Conservation (phyloP, 2,329 filamentous ascomycete genomes). For the Colletotrichum acutatum region DNA sequence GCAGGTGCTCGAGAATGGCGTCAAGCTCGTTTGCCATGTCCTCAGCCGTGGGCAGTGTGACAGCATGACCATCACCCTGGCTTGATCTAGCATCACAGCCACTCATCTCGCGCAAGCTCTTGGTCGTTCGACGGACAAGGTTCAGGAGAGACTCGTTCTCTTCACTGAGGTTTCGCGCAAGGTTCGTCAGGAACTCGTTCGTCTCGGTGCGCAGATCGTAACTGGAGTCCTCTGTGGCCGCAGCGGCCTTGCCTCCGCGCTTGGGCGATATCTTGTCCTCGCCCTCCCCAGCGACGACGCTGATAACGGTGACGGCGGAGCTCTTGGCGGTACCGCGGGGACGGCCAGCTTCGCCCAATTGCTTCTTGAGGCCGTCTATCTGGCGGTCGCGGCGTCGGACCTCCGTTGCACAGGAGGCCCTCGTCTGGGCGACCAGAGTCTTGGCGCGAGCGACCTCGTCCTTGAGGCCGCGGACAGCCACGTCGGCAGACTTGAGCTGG, state of each 20-base stretch:
- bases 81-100: conserved; percentile 55
- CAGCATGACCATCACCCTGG: conserved; percentile 42
- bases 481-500: conserved; percentile 79
- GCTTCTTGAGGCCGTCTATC: conserved; percentile 88
- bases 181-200: conserved; percentile 87
- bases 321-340: conserved; percentile 67
- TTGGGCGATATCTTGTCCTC: conserved; percentile 55
- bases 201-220: conserved; percentile 87
- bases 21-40: conserved; percentile 83
- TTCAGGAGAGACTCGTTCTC: conserved; percentile 88
- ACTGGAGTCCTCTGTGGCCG: conserved; percentile 58
- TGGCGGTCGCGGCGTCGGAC: conserved; percentile 90
- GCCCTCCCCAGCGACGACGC: conserved; percentile 64
- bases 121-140: conserved; percentile 77
- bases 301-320: conserved; percentile 66
- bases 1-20: conserved; percentile 81
- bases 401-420: conserved; percentile 89
- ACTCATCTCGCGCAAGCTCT: conserved; percentile 77
- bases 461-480: conserved; percentile 78
- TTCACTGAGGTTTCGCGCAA: conserved; percentile 85
- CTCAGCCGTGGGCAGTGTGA: conserved; percentile 56
- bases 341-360: conserved; percentile 78
- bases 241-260: conserved; percentile 37
- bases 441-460: conserved; percentile 87
- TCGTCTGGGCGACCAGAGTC: conserved; percentile 81